phyloP scores from a whole-genome alignment of 2,329 filamentous ascomycete species.

The Colletotrichum somersetense region DNA sequence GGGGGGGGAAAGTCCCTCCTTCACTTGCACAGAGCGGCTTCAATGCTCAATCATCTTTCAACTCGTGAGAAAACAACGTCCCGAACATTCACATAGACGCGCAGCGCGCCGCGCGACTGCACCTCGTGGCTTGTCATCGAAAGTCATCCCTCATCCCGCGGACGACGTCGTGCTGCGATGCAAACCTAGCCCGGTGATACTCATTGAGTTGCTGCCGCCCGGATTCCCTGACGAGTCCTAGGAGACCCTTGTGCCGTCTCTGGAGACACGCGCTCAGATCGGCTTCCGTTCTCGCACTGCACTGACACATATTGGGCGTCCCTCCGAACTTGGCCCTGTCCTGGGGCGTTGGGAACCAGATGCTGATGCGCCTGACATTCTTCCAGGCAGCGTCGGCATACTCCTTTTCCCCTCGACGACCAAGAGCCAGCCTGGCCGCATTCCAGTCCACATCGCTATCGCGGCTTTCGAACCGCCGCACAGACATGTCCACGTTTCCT shows the following conservation, averaged over 20 bases:
- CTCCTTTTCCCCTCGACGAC: slow-evolving; percentile 30
- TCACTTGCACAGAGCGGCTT: not conserved
- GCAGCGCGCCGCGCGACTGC: not conserved
- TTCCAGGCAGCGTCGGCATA: slow-evolving; percentile 43
- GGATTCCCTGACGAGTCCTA: slow-evolving; percentile 49
- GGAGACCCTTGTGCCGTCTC: slow-evolving; percentile 46
- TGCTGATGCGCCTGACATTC: slow-evolving; percentile 49
- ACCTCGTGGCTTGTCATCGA: not conserved
- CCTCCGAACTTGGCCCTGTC: slow-evolving; percentile 47
- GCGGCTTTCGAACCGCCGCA: slow-evolving; percentile 46
- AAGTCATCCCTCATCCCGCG: slow-evolving; percentile 37
- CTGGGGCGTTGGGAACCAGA: slow-evolving; percentile 46
- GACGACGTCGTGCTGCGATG: slow-evolving; percentile 39
- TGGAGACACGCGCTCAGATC: slow-evolving; percentile 47
- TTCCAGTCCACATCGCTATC: slow-evolving; percentile 47
- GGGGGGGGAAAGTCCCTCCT: no score
- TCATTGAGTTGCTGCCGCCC: slow-evolving; percentile 45
- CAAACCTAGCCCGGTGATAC: slow-evolving; percentile 33
- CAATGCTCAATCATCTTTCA: not conserved
- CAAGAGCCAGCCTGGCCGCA: slow-evolving; percentile 47
- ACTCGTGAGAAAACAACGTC: not conserved
- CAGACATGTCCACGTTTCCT: slow-evolving; percentile 46
- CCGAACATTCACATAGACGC: not conserved
- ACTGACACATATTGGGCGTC: slow-evolving; percentile 47
- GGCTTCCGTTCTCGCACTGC: slow-evolving; percentile 44